Evolutionary conservation across 1,284 basidiomycete species (phyloP).

Genomic region (Fistulinella cinereoalba): DNA sequence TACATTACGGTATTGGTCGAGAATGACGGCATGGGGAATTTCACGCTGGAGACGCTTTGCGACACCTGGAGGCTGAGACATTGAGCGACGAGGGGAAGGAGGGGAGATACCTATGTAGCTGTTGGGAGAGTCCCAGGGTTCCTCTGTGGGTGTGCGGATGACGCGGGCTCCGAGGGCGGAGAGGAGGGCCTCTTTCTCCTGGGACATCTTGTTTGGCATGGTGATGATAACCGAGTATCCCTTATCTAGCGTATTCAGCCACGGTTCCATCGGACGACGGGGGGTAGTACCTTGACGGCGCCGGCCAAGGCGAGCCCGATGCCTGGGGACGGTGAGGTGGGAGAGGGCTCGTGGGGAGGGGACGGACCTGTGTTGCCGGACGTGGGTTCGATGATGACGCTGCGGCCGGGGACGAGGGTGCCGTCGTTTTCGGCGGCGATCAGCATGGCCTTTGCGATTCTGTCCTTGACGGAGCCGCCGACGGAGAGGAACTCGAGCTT

Average conservation of each 20-base stretch:
- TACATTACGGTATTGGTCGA: conserved; percentile 87
- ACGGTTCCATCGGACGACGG: conserved; percentile 20
- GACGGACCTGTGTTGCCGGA: conserved; percentile 89
- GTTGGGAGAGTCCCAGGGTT: conserved; percentile 80
- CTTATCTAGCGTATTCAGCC: conserved; percentile 83
- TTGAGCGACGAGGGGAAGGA: conserved; percentile 68
- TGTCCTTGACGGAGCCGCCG: conserved; percentile 94
- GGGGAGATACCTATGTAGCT: conserved; percentile 82
- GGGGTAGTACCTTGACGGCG: conserved; percentile 74
- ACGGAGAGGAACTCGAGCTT: conserved; percentile 91
- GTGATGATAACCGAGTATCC: conserved; percentile 93
- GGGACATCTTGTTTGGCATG: conserved; percentile 94
- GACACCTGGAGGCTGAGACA: conserved; percentile 80
- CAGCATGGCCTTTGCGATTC: conserved; percentile 97
- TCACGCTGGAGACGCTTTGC: conserved; percentile 74
- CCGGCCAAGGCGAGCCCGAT: conserved; percentile 91
- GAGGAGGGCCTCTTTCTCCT: conserved; percentile 92
- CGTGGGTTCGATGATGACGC: conserved; percentile 91
- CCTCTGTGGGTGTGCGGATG: conserved; percentile 90
- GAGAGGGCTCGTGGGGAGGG: not conserved
- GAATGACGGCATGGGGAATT: conserved; percentile 85
- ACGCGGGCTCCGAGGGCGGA: conserved; percentile 93
- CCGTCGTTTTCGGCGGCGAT: conserved; percentile 88
- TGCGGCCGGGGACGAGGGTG: conserved; percentile 82
- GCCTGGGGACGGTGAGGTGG: conserved; percentile 43